These are phyloP conservation scores for Purpureocillium takamizusanense DNA, from an alignment of 2,329 filamentous ascomycete species.

Conservation along the genomic window DNA sequence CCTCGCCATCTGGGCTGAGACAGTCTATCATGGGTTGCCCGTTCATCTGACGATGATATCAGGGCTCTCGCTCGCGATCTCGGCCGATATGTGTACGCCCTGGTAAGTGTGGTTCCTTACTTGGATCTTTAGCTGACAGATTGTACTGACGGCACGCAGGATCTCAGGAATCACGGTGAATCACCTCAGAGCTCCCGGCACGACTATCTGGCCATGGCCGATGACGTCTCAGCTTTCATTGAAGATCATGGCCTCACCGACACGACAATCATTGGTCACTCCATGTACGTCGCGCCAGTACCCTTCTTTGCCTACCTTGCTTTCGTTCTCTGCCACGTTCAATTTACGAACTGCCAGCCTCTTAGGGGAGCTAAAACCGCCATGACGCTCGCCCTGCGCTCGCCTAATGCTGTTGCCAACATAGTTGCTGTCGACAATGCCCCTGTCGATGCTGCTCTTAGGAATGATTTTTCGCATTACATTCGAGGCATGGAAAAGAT, in stretches of 20 bases:
- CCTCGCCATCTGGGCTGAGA: no score
- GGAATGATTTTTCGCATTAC: slow-evolving; percentile 69
- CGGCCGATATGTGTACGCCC: slow-evolving; percentile 68
- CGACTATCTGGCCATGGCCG: slow-evolving; percentile 74
- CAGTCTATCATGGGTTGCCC: no score
- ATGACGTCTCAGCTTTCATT: slow-evolving; percentile 76
- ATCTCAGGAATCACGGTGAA: slow-evolving; percentile 88
- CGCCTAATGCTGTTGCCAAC: slow-evolving; percentile 57
- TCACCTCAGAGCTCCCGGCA: slow-evolving; percentile 70
- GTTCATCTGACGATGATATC: slow-evolving; percentile 6
- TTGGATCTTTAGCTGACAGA: no score
- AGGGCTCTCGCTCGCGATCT: slow-evolving; percentile 77
- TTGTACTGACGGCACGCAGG: slow-evolving; percentile 35
- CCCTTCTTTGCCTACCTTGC: background rate
- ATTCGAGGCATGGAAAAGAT: slow-evolving; percentile 78
- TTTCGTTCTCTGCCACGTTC: no score
- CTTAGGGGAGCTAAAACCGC: slow-evolving; percentile 83
- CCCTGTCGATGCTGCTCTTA: slow-evolving; percentile 69
- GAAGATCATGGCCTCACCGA: slow-evolving; percentile 57
- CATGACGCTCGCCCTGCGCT: slow-evolving; percentile 73
- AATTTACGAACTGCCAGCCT: no score
- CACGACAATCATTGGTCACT: slow-evolving; percentile 80
- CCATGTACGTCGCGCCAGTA: slow-evolving; percentile 57
- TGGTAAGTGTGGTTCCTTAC: slow-evolving; percentile 45
- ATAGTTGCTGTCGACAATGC: slow-evolving; percentile 88